These are phyloP conservation scores for Kuraishia piskuri DNA, from an alignment of 805 yeast genomes.

Conservation along the genomic window DNA sequence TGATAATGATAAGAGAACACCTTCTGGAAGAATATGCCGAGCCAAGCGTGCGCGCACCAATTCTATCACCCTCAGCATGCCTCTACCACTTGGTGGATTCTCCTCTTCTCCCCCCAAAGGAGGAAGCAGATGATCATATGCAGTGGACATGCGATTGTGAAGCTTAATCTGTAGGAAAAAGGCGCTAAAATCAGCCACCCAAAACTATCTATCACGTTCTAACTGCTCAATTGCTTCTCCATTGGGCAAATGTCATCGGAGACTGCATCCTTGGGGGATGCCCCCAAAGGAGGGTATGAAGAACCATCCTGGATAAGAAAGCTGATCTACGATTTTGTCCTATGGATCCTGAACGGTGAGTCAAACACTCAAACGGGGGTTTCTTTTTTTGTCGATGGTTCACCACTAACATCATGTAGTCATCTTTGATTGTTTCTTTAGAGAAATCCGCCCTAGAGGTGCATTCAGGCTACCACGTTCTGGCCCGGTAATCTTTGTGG, in stretches of 20 bases:
- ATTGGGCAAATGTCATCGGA: neutral
- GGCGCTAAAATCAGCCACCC: too few species aligned
- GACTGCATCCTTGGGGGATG: neutral
- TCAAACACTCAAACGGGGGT: too few species aligned
- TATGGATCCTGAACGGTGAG: slow-evolving; percentile 33
- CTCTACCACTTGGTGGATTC: too few species aligned
- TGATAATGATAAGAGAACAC: neutral
- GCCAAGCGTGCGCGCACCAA: too few species aligned
- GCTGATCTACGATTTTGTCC: slow-evolving; percentile 39
- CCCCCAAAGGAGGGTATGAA: slow-evolving; percentile 13
- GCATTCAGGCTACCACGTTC: slow-evolving; percentile 50
- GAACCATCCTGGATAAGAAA: slow-evolving; percentile 30
- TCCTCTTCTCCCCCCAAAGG: too few species aligned
- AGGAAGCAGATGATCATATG: too few species aligned
- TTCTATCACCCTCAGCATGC: too few species aligned
- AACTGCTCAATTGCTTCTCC: too few species aligned
- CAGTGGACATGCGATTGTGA: too few species aligned
- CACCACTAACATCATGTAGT: slow-evolving; percentile 6
- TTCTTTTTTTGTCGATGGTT: neutral
- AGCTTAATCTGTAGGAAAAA: too few species aligned
- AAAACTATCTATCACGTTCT: too few species aligned
- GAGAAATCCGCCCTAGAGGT: slow-evolving; percentile 70
- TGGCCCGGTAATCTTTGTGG: slow-evolving; percentile 70
- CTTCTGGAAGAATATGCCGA: too few species aligned
- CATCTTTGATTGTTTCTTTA: slow-evolving; percentile 52